phyloP scores from a whole-genome alignment of 2,329 filamentous ascomycete species.

The Huntiella decipiens region DNA sequence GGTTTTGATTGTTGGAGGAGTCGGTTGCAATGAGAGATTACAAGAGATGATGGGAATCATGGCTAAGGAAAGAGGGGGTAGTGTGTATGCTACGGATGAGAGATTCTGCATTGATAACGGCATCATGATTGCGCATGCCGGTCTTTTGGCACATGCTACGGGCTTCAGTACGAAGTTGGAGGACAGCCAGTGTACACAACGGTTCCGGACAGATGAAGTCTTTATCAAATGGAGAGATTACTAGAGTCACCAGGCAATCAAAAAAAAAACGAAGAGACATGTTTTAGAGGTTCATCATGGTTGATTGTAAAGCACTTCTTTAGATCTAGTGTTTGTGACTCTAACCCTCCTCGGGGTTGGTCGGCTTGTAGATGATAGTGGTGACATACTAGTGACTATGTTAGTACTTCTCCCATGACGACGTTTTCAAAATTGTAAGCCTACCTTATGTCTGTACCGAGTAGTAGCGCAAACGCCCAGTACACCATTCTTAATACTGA shows the following conservation, averaged over 20 bases:
- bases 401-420: background rate
- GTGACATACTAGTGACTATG: slow-evolving; percentile 61
- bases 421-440: slow-evolving; percentile 13
- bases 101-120: slow-evolving; percentile 98
- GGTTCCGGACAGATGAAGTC: slow-evolving; percentile 69
- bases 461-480: slow-evolving; percentile 91
- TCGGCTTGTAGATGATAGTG: slow-evolving; percentile 93
- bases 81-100: slow-evolving; percentile 88
- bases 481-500: slow-evolving; percentile 93
- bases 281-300: too few species aligned
- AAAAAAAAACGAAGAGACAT: background rate
- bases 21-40: slow-evolving; percentile 82
- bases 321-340: too few species aligned
- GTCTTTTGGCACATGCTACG: slow-evolving; percentile 64
- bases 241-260: slow-evolving; percentile 6
- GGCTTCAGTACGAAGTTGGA: slow-evolving; percentile 60
- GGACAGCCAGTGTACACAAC: slow-evolving; percentile 69
- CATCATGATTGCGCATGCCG: slow-evolving; percentile 98
- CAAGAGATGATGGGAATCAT: slow-evolving; percentile 98
- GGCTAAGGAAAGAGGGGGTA: slow-evolving; percentile 73
- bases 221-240: slow-evolving; percentile 59
- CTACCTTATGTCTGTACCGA: slow-evolving; percentile 86
- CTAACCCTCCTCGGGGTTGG: slow-evolving; percentile 19
- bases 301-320: too few species aligned
- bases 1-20: slow-evolving; percentile 87